Evolutionary conservation across 306 rosid genomes (phyloP), one percentile per base, ranked within the genome.

Genomic region (Vigna reflexopilosa): DNA sequence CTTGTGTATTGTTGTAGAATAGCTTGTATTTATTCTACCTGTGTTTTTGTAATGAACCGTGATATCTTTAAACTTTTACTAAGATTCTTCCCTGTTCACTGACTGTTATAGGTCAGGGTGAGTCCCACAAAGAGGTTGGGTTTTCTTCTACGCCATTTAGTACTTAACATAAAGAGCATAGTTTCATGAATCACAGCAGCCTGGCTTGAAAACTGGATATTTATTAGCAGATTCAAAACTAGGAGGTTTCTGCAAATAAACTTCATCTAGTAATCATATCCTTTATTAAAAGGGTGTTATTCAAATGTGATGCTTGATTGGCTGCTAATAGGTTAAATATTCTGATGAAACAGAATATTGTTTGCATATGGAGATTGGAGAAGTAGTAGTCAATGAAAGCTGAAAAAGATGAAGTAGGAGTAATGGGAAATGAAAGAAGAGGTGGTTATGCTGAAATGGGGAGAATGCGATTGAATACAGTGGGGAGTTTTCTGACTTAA

Each of bases 11-110:
- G 66, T 32, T 47, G 44, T 68, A 58, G 19, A 73, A 52, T 76
- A 59, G 56, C 72, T 51, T 61, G 68, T 67, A 17, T 52, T 54
- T 26, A n/a, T 61, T 16, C 69, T 61, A 50, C 38, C 56, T 52
- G 19, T 68, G 50, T 67, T 50, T 50, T 38, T 40, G 11, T 12
- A 45, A 24, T 45, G 10, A 78, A 70, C 50, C 38, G 59, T 34
- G 49, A 32, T 32, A n/a, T 42, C 45, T 6, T 7, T 32, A 42
- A 54, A 24, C 40, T 52, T 52, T 24, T 65, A 38, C 67, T 4
- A 9, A 22, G 57, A 26, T 67, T 67, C 67, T 26, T 28, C 67
- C 67, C 20, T 26, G 67, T 77, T 67, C 47, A 34, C 22, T 24
- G 49, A 68, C 49, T 36, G 47, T 38, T 24, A 67, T 67, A n/a